Base-by-base conservation (phyloP, 169 alveolate species). In the Cryptosporidium baileyi region DNA sequence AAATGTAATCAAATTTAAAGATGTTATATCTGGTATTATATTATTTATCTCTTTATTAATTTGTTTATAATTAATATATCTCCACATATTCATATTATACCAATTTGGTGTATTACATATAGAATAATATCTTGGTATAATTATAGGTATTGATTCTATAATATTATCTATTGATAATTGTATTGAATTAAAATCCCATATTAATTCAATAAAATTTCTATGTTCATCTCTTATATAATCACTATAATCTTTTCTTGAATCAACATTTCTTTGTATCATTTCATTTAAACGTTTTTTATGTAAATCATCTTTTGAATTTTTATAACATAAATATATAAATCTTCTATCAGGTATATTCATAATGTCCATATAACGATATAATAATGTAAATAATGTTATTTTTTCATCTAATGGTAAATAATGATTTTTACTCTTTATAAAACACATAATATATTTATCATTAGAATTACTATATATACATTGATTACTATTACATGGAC, bases 111-210 rank as follows among this genome's bases (percentile, higher is more conserved):
- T 22, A 15, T 74, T 74, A n/a, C 85, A 74, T 19, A 74, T 36
- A 32, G 85, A 74, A 54, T 74, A 74, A 24, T 74, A 59, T 54
- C 85, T 74, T 11, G 85, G 85, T 52, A 54, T 52, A 19, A 74
- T 74, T 2, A 74, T 19, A 13, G 65, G 85, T 54, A 74, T 54
- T 36, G 17, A 34, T 26, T 51, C 26, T 7, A 74, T 40, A 13
- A 51, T 19, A 11, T 54, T 60, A 57, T 74, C 44, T 51, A 74
- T 19, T 34, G 47, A 11, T 32, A 74, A 57, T 22, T 74, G 17
- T 1, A 74, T 45, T 1, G 85, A 74, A 41, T 74, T 74, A 22
- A 74, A 74, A 43, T 74, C 85, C 85, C 85, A 74, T 41, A 74
- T 52, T 19, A 74, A 36, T 32, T 74, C 85, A 32, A 74, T n/a